Conservation (phyloP, 2,329 filamentous ascomycete species). For the Fusarium avenaceum region DNA sequence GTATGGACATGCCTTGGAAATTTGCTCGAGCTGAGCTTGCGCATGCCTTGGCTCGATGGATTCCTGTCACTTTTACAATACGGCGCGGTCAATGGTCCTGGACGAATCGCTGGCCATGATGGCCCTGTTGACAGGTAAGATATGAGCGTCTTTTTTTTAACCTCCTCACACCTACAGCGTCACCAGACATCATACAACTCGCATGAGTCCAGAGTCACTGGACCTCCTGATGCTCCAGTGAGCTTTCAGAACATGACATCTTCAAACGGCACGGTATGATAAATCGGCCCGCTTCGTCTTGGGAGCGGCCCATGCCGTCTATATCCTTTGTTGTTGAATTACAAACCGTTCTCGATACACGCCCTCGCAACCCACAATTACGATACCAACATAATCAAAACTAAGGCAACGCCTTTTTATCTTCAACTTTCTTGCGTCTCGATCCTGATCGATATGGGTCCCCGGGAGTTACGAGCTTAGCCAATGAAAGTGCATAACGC, state of each 20-base stretch:
- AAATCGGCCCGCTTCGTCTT: slow-evolving; percentile 39
- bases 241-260: slow-evolving; percentile 48
- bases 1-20: slow-evolving; percentile 81
- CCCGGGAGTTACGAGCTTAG: slow-evolving; percentile 19
- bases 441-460: slow-evolving; percentile 41
- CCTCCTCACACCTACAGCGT: slow-evolving; percentile 38
- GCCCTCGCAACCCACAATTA: slow-evolving; percentile 28
- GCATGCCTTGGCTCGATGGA: slow-evolving; percentile 93
- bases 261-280: slow-evolving; percentile 34
- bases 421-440: slow-evolving; percentile 29
- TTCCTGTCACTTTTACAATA: slow-evolving; percentile 81
- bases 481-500: slow-evolving; percentile 59
- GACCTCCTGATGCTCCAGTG: slow-evolving; percentile 57
- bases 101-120: slow-evolving; percentile 79
- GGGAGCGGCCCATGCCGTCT: slow-evolving; percentile 38
- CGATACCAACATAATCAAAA: slow-evolving; percentile 14
- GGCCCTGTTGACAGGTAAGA: slow-evolving; percentile 92
- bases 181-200: slow-evolving; percentile 54
- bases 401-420: slow-evolving; percentile 15
- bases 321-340: slow-evolving; percentile 16
- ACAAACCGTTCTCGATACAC: slow-evolving; percentile 24
- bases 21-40: slow-evolving; percentile 78
- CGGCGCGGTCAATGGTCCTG: slow-evolving; percentile 79
- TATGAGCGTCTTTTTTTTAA: slow-evolving; percentile 52
- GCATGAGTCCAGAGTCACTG: slow-evolving; percentile 63